These are phyloP conservation scores for Pugionium cornutum DNA, from an alignment of 345 rosid species.

Conservation along the genomic window DNA sequence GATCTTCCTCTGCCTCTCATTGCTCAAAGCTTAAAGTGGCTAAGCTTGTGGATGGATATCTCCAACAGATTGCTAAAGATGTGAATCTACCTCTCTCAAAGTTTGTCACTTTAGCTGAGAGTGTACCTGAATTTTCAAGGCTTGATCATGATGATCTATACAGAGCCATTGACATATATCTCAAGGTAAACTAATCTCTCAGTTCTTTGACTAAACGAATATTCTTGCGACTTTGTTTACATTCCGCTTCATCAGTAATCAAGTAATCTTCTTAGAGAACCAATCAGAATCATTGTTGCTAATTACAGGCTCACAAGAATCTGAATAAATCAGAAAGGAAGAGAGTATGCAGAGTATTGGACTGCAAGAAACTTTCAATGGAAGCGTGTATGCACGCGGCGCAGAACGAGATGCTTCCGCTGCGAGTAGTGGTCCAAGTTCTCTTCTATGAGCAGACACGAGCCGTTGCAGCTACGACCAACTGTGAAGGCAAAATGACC, in stretches of 20 bases:
- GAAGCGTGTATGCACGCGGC: conserved; percentile 99
- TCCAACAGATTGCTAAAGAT: conserved; percentile 77
- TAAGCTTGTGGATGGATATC: conserved; percentile 85
- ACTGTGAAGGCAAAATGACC: conserved; percentile 57
- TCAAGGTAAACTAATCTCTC: conserved; percentile 63
- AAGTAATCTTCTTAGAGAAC: not conserved
- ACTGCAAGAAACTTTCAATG: conserved; percentile 93
- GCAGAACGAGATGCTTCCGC: conserved; percentile 82
- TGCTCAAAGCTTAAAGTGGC: conserved; percentile 93
- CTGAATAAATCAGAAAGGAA: conserved; percentile 85
- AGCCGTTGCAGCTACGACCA: conserved; percentile 51
- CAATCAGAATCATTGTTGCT: not conserved
- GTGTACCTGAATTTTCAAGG: conserved; percentile 83
- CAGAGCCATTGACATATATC: conserved; percentile 91
- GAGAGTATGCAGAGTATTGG: conserved; percentile 70
- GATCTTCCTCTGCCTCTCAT: conserved; percentile 97
- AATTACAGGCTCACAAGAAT: conserved; percentile 68
- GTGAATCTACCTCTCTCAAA: conserved; percentile 74
- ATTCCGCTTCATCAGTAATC: too few species aligned
- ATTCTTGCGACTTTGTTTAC: not conserved
- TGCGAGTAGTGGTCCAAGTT: conserved; percentile 95
- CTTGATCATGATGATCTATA: conserved; percentile 90
- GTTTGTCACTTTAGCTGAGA: conserved; percentile 75
- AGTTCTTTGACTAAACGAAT: not conserved
- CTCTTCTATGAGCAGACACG: conserved; percentile 94